Conservation (phyloP, 2,329 filamentous ascomycete genomes). For the Drechslerella coelobrocha region DNA sequence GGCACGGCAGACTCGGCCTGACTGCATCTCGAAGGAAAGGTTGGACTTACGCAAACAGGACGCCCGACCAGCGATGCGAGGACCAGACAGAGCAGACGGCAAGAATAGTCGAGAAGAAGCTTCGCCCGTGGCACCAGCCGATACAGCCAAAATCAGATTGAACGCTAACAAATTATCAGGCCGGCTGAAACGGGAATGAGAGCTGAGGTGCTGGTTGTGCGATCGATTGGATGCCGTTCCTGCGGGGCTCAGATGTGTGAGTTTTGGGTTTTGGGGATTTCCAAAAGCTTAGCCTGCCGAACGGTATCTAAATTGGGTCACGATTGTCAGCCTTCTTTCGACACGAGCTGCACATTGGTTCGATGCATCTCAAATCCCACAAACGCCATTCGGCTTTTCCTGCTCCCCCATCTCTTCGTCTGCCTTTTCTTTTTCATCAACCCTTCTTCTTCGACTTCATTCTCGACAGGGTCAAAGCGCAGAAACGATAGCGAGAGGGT, state of each 20-base stretch:
- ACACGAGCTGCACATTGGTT: not conserved
- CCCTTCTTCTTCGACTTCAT: no score
- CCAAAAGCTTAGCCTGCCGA: not conserved
- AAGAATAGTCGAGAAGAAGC: conserved; percentile 43
- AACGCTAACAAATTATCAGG: no score
- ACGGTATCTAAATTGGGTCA: not conserved
- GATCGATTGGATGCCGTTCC: not conserved
- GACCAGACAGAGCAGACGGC: conserved; percentile 14
- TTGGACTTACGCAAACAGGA: conserved; percentile 50
- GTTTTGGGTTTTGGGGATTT: no score
- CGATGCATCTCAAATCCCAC: not conserved
- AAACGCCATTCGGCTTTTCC: not conserved
- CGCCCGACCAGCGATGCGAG: conserved; percentile 10
- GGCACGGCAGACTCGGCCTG: not conserved
- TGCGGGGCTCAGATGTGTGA: no score
- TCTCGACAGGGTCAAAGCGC: no score
- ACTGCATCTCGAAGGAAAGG: conserved; percentile 11
- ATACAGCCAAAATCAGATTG: no score
- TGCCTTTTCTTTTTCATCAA: not conserved
- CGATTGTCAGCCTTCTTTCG: not conserved
- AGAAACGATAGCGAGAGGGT: no score
- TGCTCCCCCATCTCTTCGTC: not conserved
- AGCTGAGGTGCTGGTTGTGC: not conserved
- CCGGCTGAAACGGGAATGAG: conserved; percentile 29
- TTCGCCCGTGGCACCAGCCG: not conserved